Evolutionary conservation across 176 grass and related monocot genomes (phyloP).

Genomic region (Lolium perenne): DNA sequence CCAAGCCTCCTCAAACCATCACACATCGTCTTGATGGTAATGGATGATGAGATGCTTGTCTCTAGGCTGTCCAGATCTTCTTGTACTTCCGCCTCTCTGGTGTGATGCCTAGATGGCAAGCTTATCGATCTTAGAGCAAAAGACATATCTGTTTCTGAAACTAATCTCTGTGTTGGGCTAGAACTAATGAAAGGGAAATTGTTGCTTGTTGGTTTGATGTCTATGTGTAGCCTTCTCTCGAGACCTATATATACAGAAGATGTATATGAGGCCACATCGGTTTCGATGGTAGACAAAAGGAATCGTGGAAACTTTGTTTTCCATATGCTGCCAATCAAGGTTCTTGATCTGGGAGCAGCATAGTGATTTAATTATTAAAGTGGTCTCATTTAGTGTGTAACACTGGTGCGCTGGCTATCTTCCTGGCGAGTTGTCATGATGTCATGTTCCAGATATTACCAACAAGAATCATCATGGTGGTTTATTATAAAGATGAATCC

Average conservation of each 20-base stretch:
- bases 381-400: background rate
- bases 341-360: conserved; percentile 3
- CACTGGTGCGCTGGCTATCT: background rate
- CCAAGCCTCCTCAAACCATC: conserved; percentile 31
- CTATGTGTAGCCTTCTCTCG: background rate
- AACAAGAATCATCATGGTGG: conserved; percentile 24
- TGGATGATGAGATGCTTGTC: conserved; percentile 33
- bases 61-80: conserved; percentile 1
- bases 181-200: background rate
- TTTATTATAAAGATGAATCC: background rate
- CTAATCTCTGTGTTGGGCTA: background rate
- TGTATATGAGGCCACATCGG: background rate
- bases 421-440: background rate
- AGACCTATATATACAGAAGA: conserved; percentile 34
- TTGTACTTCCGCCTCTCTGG: conserved; percentile 22
- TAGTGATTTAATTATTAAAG: background rate
- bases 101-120: conserved; percentile 48
- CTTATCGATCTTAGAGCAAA: conserved; percentile 39
- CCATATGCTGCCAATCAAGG: conserved; percentile 18
- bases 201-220: conserved; percentile 2
- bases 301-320: background rate
- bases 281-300: conserved; percentile 18
- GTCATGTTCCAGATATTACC: conserved; percentile 27
- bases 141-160: conserved; percentile 18
- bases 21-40: conserved; percentile 15